phyloP scores from a whole-genome alignment of 345 rosid species.

The Brassica juncea region DNA sequence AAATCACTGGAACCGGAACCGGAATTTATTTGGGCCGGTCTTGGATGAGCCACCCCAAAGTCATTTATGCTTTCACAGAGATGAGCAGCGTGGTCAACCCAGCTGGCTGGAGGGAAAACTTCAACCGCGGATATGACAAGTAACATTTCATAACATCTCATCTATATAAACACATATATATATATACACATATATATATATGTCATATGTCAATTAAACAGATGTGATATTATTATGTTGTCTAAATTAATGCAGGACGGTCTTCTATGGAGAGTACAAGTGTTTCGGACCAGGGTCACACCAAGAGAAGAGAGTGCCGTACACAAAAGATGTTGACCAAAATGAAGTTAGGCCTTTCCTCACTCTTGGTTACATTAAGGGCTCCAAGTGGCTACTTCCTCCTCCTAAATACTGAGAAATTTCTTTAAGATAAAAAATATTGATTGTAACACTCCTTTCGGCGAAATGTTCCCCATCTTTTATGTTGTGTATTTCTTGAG shows the following conservation, averaged over 20 bases:
- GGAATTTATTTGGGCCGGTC: constrained; percentile 64
- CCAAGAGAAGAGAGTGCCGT: constrained; percentile 34
- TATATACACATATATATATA: neutral
- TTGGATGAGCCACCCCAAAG: constrained; percentile 54
- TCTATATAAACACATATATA: too few species aligned
- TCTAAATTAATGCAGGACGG: constrained; percentile 39
- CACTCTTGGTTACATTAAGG: constrained; percentile 40
- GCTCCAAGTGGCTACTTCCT: constrained; percentile 41
- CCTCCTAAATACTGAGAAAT: constrained; percentile 32
- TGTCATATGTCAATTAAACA: neutral
- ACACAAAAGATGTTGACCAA: constrained; percentile 39
- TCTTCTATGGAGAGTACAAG: constrained; percentile 57
- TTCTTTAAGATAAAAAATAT: neutral
- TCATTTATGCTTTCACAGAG: constrained; percentile 51
- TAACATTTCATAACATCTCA: constrained; percentile 26
- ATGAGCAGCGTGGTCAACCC: constrained; percentile 47
- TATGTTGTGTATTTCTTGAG: neutral
- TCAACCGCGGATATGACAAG: constrained; percentile 38
- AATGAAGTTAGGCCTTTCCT: constrained; percentile 37
- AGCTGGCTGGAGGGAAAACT: constrained; percentile 54
- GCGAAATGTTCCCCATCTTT: constrained; percentile 1
- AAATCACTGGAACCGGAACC: constrained; percentile 44
- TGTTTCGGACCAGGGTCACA: constrained; percentile 52
- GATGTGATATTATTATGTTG: neutral
- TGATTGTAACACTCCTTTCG: neutral